Percentiles rank a stretch among this genome's conserved stretches.
Conservation (phyloP, 2,329 filamentous ascomycete genomes). For the Metarhizium humberi region DNA sequence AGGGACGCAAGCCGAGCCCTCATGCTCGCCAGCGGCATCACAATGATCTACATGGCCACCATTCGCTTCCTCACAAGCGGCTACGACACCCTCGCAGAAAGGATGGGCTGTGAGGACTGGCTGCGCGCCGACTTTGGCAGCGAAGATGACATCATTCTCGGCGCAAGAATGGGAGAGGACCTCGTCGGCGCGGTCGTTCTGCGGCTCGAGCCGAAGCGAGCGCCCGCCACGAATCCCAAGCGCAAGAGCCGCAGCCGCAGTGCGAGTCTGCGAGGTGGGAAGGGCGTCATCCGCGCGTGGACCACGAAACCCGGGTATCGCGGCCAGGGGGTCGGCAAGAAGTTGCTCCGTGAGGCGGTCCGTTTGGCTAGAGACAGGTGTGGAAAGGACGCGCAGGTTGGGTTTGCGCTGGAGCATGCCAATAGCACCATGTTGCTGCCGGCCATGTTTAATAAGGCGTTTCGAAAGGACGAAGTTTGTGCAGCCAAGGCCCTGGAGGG, state of each 20-base stretch:
- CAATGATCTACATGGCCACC: conserved; percentile 53
- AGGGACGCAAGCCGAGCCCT: conserved; percentile 45
- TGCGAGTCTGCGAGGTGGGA: conserved; percentile 43
- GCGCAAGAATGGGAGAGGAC: conserved; percentile 57
- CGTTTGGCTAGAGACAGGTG: conserved; percentile 57
- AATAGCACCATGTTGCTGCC: conserved; percentile 59
- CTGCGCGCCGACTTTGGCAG: conserved; percentile 32
- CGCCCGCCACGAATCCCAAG: conserved; percentile 10
- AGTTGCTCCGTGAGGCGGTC: conserved; percentile 65
- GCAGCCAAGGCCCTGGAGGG: conserved; percentile 44
- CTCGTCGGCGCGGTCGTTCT: conserved; percentile 65
- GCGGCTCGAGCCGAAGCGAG: conserved; percentile 43
- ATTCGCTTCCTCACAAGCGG: conserved; percentile 50
- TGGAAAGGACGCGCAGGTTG: conserved; percentile 56
- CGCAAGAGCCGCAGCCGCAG: conserved; percentile 29
- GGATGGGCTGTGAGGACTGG: conserved; percentile 49
- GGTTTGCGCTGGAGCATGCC: conserved; percentile 70
- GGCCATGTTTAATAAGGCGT: conserved; percentile 49
- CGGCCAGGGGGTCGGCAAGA: conserved; percentile 60
- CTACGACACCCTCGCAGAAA: conserved; percentile 56
- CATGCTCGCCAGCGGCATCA: conserved; percentile 49
- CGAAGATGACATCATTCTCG: conserved; percentile 49
- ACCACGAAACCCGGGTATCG: conserved; percentile 64
- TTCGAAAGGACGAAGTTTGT: conserved; percentile 49
- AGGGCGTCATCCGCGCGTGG: conserved; percentile 72